These are phyloP conservation scores for Pugionium dolabratum DNA, from an alignment of 345 rosid genomes.

Conservation along the genomic window DNA sequence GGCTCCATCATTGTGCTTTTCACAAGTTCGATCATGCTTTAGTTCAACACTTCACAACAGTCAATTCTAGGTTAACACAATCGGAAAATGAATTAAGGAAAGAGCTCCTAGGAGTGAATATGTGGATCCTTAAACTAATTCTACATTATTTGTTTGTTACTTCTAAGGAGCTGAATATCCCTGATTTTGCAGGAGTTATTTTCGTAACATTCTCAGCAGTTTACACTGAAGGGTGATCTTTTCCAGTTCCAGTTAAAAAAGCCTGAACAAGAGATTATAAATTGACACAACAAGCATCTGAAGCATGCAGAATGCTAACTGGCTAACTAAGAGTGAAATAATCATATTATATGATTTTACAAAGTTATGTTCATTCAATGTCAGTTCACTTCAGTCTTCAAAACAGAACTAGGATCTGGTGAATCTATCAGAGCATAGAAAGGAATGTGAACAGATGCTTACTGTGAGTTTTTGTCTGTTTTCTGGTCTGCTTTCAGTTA, in stretches of 20 bases:
- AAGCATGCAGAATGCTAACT: not conserved
- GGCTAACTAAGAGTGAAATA: conserved; percentile 6
- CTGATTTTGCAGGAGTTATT: not conserved
- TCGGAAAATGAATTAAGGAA: not conserved
- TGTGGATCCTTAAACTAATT: not conserved
- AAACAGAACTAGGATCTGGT: conserved; percentile 11
- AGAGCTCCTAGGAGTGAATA: conserved; percentile 11
- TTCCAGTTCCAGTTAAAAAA: not conserved
- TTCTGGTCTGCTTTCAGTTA: conserved; percentile 14
- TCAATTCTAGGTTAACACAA: not conserved
- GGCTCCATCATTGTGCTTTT: not conserved
- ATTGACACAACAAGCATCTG: conserved; percentile 20
- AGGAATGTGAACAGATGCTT: conserved; percentile 28
- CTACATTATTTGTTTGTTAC: not conserved
- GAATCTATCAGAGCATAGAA: conserved; percentile 23
- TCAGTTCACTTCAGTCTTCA: not conserved
- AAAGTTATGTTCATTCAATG: not conserved
- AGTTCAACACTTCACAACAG: conserved; percentile 12
- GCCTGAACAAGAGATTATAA: not conserved
- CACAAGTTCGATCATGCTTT: not conserved
- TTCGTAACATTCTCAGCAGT: conserved; percentile 15
- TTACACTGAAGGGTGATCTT: conserved; percentile 17
- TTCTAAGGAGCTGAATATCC: not conserved
- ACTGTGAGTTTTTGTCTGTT: conserved; percentile 25
- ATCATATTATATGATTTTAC: too few species aligned